Evolutionary conservation across 805 yeast species (phyloP).

Genomic region (Kodamaea restingae): DNA sequence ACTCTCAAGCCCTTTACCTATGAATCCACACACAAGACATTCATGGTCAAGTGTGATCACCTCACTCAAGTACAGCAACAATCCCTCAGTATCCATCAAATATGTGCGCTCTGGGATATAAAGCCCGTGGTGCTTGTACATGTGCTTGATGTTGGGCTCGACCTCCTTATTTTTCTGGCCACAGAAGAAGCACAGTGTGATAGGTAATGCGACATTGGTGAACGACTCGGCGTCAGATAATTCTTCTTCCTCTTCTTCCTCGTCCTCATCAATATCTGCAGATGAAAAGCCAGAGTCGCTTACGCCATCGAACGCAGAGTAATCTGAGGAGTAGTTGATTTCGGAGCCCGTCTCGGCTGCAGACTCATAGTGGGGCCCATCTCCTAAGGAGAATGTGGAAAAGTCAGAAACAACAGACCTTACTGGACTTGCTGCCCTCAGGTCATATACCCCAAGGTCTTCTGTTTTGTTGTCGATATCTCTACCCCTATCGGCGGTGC

Average conservation of each 20-base stretch:
- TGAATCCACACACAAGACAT: conserved; percentile 43
- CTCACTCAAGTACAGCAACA: conserved; percentile 36
- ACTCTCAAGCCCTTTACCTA: conserved; percentile 38
- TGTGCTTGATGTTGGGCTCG: conserved; percentile 49
- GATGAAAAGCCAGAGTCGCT: conserved; percentile 8
- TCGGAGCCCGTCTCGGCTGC: conserved; percentile 49
- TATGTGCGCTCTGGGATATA: conserved; percentile 43
- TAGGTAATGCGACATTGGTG: conserved; percentile 40
- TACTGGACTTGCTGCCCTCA: conserved; percentile 48
- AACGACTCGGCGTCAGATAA: conserved; percentile 24
- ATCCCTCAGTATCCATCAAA: conserved; percentile 35
- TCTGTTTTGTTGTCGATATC: too few relatives aligned
- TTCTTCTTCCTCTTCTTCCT: conserved; percentile 10
- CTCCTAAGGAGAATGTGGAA: conserved; percentile 56
- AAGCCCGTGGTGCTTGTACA: conserved; percentile 43
- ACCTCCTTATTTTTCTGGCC: conserved; percentile 49
- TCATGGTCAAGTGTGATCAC: conserved; percentile 37
- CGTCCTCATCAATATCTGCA: not conserved
- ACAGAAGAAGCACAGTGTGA: conserved; percentile 54
- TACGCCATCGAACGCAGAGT: conserved; percentile 14
- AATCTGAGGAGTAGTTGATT: conserved; percentile 31
- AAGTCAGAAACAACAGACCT: conserved; percentile 51
- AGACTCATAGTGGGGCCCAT: conserved; percentile 26
- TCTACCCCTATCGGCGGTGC: conserved; percentile 31
- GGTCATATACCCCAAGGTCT: too few relatives aligned